These are phyloP conservation scores for Geotrichum aggregatum DNA, from an alignment of 1,139 yeast species.

Conservation along the genomic window DNA sequence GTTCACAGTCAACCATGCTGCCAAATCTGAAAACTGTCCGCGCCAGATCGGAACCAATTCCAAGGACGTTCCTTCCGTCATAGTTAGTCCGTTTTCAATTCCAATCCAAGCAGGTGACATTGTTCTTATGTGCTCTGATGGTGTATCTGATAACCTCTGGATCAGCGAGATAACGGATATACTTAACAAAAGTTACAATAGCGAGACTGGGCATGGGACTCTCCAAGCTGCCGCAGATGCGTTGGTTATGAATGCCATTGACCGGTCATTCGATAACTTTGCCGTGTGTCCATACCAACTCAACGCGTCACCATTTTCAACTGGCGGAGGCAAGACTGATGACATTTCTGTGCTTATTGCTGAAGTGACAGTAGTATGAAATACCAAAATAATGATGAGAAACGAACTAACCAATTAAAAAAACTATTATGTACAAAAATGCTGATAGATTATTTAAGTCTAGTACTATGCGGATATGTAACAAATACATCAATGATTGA, in stretches of 20 bases:
- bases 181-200: conserved; percentile 41
- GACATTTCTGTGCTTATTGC: conserved; percentile 25
- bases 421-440: neutral
- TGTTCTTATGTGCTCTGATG: conserved; percentile 86
- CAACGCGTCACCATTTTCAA: conserved; percentile 17
- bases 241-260: conserved; percentile 22
- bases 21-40: conserved; percentile 18
- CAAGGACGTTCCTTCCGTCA: conserved; percentile 11
- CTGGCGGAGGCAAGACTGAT: conserved; percentile 27
- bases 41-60: conserved; percentile 21
- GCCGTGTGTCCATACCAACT: conserved; percentile 26
- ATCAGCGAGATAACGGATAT: conserved; percentile 60
- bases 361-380: conserved; percentile 4
- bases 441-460: neutral
- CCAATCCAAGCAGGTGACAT: conserved; percentile 55
- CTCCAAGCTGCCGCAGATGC: conserved; percentile 24
- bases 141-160: conserved; percentile 81
- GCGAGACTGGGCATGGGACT: conserved; percentile 7
- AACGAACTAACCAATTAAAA: neutral
- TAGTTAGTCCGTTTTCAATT: conserved; percentile 13
- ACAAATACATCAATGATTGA: too few species aligned
- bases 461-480: too few species aligned
- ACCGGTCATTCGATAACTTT: conserved; percentile 26
- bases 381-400: neutral
- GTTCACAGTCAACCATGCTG: conserved; percentile 40